Base-by-base conservation (phyloP, 2,329 filamentous ascomycete genomes). In the Aspergillus sp. region DNA sequence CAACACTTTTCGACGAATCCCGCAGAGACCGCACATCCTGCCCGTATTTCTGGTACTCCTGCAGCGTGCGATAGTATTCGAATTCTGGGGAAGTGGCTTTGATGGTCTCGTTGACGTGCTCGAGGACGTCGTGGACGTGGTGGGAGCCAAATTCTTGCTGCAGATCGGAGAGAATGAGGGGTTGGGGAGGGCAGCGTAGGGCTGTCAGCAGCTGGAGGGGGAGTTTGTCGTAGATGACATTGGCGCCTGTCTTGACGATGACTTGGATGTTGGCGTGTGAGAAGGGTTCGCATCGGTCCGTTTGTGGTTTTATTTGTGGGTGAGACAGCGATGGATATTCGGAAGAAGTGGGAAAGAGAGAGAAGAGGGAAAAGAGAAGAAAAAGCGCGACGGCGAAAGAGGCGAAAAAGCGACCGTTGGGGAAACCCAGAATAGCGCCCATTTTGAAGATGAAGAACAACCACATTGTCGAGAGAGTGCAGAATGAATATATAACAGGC, bases 161-260 rank as follows among this genome's bases (percentile, higher is more conserved):
- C 40, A 62, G 53, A 36, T 65, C 61, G 27, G 61, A 62, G 47
- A 62, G 63, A 27, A 82, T 66, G 40, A 81, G 67, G 43, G 73
- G 76, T 51, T 83, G 61, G 3, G 60, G 49, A 12, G 52, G 74
- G 50, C 77, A 80, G 40, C 67, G 68, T 7, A 79, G 66, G 1
- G 69, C 69, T 5, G 78, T 79, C 53, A 78, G 62, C 19, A 81
- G 65, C 51, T 81, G 77, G 4, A 73, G 77, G 2, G 78, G 76
- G 2, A 82, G 59, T 37, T 71, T 74, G 28, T 71, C 64, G 45
- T 70, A 76, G 12, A 75, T 62, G 55, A 81, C 77, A 33, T 74
- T 76, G 2, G 77, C 76, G 31, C 78, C 77, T 4, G 78, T 81
- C 63, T 81, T 81, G 61, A 82, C 72, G 37, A 81, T 61, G 27